A percentile compares a stretch with the other conserved stretches of the same genome.
Evolutionary conservation across 2,329 filamentous ascomycete genomes (phyloP).

Genomic region (Hysterium pulicare): DNA sequence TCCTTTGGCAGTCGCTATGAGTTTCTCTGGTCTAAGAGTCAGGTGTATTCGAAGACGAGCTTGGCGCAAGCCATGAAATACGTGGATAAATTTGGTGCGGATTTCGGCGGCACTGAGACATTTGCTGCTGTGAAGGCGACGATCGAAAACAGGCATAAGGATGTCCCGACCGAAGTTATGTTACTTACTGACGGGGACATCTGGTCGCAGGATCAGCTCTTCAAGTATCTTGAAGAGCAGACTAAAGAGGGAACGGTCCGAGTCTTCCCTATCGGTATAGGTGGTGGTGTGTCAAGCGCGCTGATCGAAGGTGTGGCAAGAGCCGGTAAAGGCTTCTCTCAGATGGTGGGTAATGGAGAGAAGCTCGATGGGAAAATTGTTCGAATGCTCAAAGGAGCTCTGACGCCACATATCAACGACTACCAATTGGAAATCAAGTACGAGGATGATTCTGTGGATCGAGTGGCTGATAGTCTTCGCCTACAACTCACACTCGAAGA

Average conservation of each 20-base stretch:
- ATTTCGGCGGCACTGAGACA: slow-evolving; percentile 54
- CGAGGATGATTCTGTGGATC: slow-evolving; percentile 55
- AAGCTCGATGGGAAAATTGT: slow-evolving; percentile 65
- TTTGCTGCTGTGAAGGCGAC: slow-evolving; percentile 43
- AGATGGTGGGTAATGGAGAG: slow-evolving; percentile 59
- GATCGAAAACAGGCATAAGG: slow-evolving; percentile 40
- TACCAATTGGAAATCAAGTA: slow-evolving; percentile 62
- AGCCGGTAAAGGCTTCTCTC: slow-evolving; percentile 54
- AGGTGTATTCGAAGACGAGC: slow-evolving; percentile 41
- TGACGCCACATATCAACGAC: slow-evolving; percentile 62
- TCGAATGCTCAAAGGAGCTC: slow-evolving; percentile 67
- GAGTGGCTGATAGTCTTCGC: slow-evolving; percentile 45
- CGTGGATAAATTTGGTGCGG: slow-evolving; percentile 39
- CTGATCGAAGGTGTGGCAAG: slow-evolving; percentile 57
- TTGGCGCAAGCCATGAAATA: slow-evolving; percentile 40
- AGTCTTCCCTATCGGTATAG: slow-evolving; percentile 57
- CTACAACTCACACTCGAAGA: slow-evolving; percentile 27
- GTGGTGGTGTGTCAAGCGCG: slow-evolving; percentile 50
- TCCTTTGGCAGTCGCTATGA: slow-evolving; percentile 54
- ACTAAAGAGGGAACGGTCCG: slow-evolving; percentile 42
- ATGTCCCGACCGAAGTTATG: slow-evolving; percentile 49
- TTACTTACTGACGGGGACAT: slow-evolving; percentile 55
- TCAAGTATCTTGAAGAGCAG: slow-evolving; percentile 43
- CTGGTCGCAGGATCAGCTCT: slow-evolving; percentile 46
- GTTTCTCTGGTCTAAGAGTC: slow-evolving; percentile 47